Conservation (phyloP, 192 early-diverging fungal genomes). For the Obelidium mucronatum region DNA sequence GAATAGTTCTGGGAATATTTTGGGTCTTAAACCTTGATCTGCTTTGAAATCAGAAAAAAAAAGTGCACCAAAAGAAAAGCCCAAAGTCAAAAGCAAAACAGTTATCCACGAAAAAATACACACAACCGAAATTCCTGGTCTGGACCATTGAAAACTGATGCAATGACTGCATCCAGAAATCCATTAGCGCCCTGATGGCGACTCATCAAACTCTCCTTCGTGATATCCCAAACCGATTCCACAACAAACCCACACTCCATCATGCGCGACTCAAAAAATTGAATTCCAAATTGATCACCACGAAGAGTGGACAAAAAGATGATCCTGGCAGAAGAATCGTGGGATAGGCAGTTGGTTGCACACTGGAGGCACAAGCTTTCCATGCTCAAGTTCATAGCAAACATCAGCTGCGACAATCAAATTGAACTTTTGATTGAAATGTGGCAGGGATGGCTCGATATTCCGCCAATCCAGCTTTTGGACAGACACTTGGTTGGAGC, state of each 20-base stretch:
- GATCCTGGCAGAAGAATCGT: background rate
- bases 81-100: too few species aligned
- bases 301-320: background rate
- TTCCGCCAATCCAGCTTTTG: constrained; percentile 11
- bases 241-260: background rate
- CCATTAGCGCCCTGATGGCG: background rate
- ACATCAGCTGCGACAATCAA: constrained; percentile 18
- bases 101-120: too few species aligned
- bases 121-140: background rate
- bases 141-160: background rate
- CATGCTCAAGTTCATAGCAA: constrained; percentile 22
- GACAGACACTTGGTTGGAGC: background rate
- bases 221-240: background rate
- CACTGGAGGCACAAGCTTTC: constrained; percentile 8
- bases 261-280: background rate
- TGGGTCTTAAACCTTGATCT: too few species aligned
- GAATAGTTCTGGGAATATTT: too few species aligned
- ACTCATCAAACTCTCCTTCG: background rate
- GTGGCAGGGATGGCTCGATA: background rate
- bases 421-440: constrained; percentile 1
- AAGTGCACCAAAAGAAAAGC: too few species aligned
- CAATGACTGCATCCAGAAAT: too few species aligned
- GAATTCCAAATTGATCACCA: background rate
- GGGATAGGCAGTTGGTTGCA: background rate
- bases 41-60: too few species aligned